phyloP scores from a whole-genome alignment of 306 rosid genomes.

The Cicer yamashitae region DNA sequence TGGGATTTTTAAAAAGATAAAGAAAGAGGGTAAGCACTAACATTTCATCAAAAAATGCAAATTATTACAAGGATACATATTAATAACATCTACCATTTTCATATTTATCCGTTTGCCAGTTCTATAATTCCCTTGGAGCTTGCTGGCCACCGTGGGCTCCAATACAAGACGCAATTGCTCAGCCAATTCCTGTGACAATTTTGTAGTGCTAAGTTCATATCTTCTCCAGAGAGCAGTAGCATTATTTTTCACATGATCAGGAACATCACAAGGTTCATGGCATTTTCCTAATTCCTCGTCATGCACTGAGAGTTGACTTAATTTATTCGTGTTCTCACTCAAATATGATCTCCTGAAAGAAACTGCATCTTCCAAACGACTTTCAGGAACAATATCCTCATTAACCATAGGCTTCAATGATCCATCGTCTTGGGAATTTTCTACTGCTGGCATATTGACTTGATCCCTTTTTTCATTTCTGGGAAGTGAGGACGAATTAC shows the following conservation, averaged over 20 bases:
- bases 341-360: conserved; percentile 63
- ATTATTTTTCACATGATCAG: conserved; percentile 48
- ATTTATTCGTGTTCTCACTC: conserved; percentile 52
- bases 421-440: conserved; percentile 55
- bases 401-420: conserved; percentile 44
- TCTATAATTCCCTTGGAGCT: conserved; percentile 93
- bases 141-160: conserved; percentile 91
- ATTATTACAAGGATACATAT: background rate
- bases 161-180: conserved; percentile 92
- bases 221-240: conserved; percentile 76
- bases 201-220: conserved; percentile 75
- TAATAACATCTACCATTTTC: conserved; percentile 70
- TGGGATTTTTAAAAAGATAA: conserved; percentile 32
- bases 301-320: conserved; percentile 59
- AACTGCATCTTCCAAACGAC: conserved; percentile 60
- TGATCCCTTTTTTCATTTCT: conserved; percentile 57
- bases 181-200: conserved; percentile 83
- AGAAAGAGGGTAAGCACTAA: background rate
- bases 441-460: conserved; percentile 48
- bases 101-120: conserved; percentile 91
- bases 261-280: conserved; percentile 54
- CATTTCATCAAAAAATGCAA: background rate
- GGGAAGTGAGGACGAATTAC: conserved; percentile 45
- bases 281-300: conserved; percentile 74
- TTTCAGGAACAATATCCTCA: conserved; percentile 44